Conservation (phyloP, 371 early-diverging fungal genomes). For the Mortierella sp. region DNA sequence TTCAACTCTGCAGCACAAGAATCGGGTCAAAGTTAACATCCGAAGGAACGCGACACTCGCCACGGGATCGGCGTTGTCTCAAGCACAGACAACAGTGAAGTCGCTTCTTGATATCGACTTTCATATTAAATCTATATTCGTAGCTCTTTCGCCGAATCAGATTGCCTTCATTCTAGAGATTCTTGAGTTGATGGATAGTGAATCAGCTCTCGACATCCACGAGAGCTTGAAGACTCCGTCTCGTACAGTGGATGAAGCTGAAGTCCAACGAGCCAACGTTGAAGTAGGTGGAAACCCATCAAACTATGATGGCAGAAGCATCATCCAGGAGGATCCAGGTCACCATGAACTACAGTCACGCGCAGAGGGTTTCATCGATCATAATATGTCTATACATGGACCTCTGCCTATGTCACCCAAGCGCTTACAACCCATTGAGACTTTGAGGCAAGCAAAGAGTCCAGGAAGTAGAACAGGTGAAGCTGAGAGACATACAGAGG, state of each 20-base stretch:
- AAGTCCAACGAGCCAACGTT: neutral
- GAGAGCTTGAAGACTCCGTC: neutral
- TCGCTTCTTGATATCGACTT: slow-evolving; percentile 52
- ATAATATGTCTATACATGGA: neutral
- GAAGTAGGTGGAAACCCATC: neutral
- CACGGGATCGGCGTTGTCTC: slow-evolving; percentile 17
- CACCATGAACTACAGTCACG: slow-evolving; percentile 1
- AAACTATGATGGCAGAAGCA: neutral
- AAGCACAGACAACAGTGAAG: slow-evolving; percentile 18
- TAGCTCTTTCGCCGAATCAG: slow-evolving; percentile 55
- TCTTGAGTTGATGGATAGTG: slow-evolving; percentile 29
- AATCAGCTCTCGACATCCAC: slow-evolving; percentile 1
- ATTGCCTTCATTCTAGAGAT: slow-evolving; percentile 55
- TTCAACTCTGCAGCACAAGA: slow-evolving; percentile 45
- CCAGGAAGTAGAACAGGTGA: slow-evolving; percentile 26
- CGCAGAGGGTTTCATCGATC: slow-evolving; percentile 13
- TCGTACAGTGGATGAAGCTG: neutral
- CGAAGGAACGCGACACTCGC: slow-evolving; percentile 35
- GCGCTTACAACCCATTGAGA: slow-evolving; percentile 13
- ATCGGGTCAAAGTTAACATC: slow-evolving; percentile 44
- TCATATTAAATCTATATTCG: slow-evolving; percentile 39
- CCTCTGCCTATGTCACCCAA: slow-evolving; percentile 24
- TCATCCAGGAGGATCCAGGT: neutral
- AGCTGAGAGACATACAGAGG: slow-evolving; percentile 15
- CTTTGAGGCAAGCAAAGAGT: slow-evolving; percentile 13